Conservation (phyloP, 2,329 filamentous ascomycete species). For the Arthroderma sp. region DNA sequence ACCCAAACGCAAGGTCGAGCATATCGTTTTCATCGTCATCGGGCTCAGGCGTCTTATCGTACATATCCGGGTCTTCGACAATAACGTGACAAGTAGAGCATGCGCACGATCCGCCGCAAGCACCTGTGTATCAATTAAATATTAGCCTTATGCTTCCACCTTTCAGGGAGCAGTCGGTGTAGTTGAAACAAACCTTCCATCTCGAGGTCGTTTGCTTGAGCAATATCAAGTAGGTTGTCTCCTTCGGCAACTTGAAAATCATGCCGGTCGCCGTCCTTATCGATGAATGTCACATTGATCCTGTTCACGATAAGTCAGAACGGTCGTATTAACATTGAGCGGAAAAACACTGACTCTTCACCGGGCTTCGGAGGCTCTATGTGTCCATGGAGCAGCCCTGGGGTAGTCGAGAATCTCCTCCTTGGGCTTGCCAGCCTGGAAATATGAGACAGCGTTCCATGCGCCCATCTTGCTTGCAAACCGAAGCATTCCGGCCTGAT, state of each 20-base stretch:
- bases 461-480: no score
- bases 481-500: no score
- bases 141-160: background rate
- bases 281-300: constrained; percentile 79
- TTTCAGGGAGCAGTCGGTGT: background rate
- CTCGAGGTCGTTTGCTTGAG: constrained; percentile 85
- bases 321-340: constrained; percentile 3
- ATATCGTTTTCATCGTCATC: constrained; percentile 79
- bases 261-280: constrained; percentile 68
- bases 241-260: constrained; percentile 71
- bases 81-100: constrained; percentile 91
- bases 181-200: constrained; percentile 60
- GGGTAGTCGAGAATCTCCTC: constrained; percentile 53
- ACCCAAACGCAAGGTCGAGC: constrained; percentile 77
- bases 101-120: constrained; percentile 85
- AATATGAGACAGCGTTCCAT: no score
- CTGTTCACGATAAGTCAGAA: constrained; percentile 31
- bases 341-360: constrained; percentile 57
- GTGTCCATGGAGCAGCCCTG: constrained; percentile 57
- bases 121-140: constrained; percentile 38
- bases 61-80: constrained; percentile 57
- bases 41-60: constrained; percentile 65
- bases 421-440: constrained; percentile 11
- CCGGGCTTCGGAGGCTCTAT: constrained; percentile 72
- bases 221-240: constrained; percentile 90